A percentile compares a stretch with the other conserved stretches of the same genome.
Conservation (phyloP, 2,329 filamentous ascomycete species). For the Hymenoscyphus fructigenus region DNA sequence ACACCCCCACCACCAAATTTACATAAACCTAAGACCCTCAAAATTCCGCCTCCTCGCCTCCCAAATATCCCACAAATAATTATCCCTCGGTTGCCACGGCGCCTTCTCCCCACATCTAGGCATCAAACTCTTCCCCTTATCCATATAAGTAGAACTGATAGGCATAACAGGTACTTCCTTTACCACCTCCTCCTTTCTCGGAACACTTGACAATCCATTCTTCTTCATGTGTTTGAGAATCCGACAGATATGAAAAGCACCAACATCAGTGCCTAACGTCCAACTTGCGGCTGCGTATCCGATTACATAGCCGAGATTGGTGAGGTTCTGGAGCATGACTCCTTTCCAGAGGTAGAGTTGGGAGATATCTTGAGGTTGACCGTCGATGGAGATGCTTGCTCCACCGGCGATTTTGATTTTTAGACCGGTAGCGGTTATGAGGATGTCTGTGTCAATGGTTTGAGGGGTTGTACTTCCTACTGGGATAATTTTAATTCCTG, state of each 20-base stretch:
- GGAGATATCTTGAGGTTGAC: conserved; percentile 45
- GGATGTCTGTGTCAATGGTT: conserved; percentile 61
- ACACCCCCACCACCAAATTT: not conserved
- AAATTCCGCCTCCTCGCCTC: conserved; percentile 27
- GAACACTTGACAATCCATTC: conserved; percentile 18
- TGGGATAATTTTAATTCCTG: conserved; percentile 41
- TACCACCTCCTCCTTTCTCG: conserved; percentile 11
- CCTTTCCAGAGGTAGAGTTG: conserved; percentile 62
- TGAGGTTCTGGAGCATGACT: conserved; percentile 64
- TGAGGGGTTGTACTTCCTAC: conserved; percentile 18
- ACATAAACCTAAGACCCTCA: conserved; percentile 21
- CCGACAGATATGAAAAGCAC: conserved; percentile 26
- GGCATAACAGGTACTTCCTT: not conserved
- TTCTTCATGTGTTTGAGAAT: conserved; percentile 34
- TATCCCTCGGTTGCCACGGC: conserved; percentile 31
- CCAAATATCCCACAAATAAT: conserved; percentile 35
- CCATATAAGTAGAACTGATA: conserved; percentile 19
- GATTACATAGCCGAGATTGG: conserved; percentile 60
- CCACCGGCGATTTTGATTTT: conserved; percentile 59
- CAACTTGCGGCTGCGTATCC: conserved; percentile 67
- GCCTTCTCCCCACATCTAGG: conserved; percentile 25
- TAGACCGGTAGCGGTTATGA: conserved; percentile 68
- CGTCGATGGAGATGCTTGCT: conserved; percentile 53
- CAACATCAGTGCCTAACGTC: conserved; percentile 61
- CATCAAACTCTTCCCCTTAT: conserved; percentile 10